Evolutionary conservation across 108 stramenopile genomes (phyloP), one percentile per base, ranked within the genome.

Genomic region (Nitzschia putrida): DNA sequence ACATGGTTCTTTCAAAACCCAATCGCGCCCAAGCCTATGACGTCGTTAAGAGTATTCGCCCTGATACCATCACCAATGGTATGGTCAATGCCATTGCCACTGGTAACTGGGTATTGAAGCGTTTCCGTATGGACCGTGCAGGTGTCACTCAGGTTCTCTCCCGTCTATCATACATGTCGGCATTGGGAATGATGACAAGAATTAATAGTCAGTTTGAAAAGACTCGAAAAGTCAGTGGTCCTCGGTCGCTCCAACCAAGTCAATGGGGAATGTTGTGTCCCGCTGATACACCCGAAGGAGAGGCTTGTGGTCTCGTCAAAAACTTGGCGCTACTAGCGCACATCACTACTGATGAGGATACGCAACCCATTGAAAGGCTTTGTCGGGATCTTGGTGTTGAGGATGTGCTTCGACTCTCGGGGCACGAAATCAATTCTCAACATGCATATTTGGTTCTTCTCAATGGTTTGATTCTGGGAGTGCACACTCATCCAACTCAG

Each of bases 241-340:
- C 99, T 0, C 81, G 98, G 64, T 95, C 97, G 2, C 84, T 99
- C 57, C 99, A 99, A 74, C 94, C 96, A 25, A 91, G 88, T 63
- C 98, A 99, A 76, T 99, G 97, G 97, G 99, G 98, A 45, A 98
- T 98, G 97, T 80, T 99, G 20, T 99, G 99, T 78, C 87, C 86
- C 24, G 95, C 95, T 29, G 96, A 97, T 66, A 98, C 96, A 12
- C 96, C 98, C 22, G 96, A 97, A 82, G 95, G 98, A 45, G 95
- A 98, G 76, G 97, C 97, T 23, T 97, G 97, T 38, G 98, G 97
- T 53, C 85, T 98, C 39, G 98, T 98, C 26, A 98, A 98, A 70
- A 97, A 98, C 69, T 78, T 97, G 68, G 96, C 96, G 2, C 81
- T 97, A 45, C 89, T 97, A 84, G 93, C 97, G 8, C 91, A 98